Evolutionary conservation across 2,329 filamentous ascomycete species (phyloP).

Genomic region (Aureobasidium lini): DNA sequence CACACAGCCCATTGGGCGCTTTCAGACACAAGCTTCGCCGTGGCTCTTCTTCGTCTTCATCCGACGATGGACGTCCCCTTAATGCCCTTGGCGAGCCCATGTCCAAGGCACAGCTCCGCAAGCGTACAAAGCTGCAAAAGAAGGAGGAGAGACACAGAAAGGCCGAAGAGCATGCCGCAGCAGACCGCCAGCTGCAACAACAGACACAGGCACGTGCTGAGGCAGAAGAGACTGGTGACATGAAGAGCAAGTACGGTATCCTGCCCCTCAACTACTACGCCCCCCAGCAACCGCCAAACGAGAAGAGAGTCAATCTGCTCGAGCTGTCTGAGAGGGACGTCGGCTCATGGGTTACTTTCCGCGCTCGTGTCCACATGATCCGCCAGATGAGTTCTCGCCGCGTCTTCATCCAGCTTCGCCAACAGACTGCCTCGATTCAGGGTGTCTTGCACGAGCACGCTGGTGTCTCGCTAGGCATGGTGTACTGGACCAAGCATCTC

Average conservation of each 20-base stretch:
- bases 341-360: constrained; percentile 58
- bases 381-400: constrained; percentile 74
- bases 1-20: constrained; percentile 28
- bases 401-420: constrained; percentile 78
- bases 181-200: constrained; percentile 40
- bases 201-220: constrained; percentile 42
- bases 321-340: constrained; percentile 45
- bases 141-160: constrained; percentile 39
- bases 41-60: constrained; percentile 26
- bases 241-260: constrained; percentile 52
- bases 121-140: constrained; percentile 39
- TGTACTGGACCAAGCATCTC: constrained; percentile 81
- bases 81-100: constrained; percentile 44
- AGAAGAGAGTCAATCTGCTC: constrained; percentile 43
- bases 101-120: constrained; percentile 43
- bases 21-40: constrained; percentile 25
- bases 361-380: constrained; percentile 68
- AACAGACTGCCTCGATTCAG: constrained; percentile 76
- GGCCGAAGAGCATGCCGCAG: constrained; percentile 36
- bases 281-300: constrained; percentile 37
- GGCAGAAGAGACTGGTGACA: constrained; percentile 50
- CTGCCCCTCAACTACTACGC: constrained; percentile 53
- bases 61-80: constrained; percentile 33
- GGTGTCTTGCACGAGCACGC: constrained; percentile 64
- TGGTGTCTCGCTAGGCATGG: constrained; percentile 62